Evolutionary conservation across 169 alveolate species (phyloP).

Genomic region (Plasmodium adleri): DNA sequence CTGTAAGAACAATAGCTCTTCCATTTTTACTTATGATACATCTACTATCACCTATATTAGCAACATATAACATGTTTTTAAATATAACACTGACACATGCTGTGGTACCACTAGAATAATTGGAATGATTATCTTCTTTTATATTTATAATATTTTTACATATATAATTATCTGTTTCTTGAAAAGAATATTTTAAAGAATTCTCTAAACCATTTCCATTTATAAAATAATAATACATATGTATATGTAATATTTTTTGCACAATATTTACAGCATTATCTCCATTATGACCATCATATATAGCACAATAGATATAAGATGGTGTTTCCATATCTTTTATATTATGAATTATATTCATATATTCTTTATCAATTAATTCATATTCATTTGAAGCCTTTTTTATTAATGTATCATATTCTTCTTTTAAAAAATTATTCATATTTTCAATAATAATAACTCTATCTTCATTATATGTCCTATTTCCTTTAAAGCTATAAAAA

Average conservation of each 20-base stretch:
- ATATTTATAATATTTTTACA: constrained; percentile 72
- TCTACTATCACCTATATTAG: constrained; percentile 99
- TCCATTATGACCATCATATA: constrained; percentile 87
- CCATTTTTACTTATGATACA: constrained; percentile 95
- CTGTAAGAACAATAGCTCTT: constrained; percentile 93
- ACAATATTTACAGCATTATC: constrained; percentile 83
- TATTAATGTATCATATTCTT: constrained; percentile 19
- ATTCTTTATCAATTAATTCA: constrained; percentile 31
- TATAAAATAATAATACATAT: constrained; percentile 65
- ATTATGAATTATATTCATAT: constrained; percentile 19
- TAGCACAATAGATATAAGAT: constrained; percentile 78
- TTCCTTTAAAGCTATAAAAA: constrained; percentile 76
- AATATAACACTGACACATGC: constrained; percentile 74
- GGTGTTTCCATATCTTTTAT: constrained; percentile 14
- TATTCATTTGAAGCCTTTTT: neutral
- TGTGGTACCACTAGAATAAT: constrained; percentile 78
- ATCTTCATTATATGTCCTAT: constrained; percentile 82
- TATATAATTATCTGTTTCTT: constrained; percentile 81
- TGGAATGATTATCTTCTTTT: constrained; percentile 81
- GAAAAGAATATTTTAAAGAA: constrained; percentile 82
- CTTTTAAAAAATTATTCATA: constrained; percentile 51
- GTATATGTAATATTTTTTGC: constrained; percentile 78
- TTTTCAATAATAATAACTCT: constrained; percentile 76
- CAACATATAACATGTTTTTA: constrained; percentile 82
- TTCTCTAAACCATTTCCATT: constrained; percentile 42